Evolutionary conservation across 2,329 filamentous ascomycete genomes (phyloP).

Genomic region (Hypoxylon sp.): DNA sequence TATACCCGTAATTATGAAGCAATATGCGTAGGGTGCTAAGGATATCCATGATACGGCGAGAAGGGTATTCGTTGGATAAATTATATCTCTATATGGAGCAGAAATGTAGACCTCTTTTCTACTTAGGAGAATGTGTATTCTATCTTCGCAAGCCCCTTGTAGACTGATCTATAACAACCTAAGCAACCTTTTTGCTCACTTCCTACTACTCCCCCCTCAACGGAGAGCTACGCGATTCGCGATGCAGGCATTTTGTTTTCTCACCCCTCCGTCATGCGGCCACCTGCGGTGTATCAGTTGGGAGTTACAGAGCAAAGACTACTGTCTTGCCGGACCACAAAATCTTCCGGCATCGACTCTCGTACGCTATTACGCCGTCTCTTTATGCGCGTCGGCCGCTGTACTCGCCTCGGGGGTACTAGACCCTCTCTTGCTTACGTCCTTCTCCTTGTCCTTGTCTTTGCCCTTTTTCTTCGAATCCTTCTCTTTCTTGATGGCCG

Average conservation of each 20-base stretch:
- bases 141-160: neutral
- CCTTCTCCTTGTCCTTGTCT: constrained; percentile 62
- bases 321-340: neutral
- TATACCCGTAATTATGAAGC: too few relatives aligned
- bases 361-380: constrained; percentile 34
- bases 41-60: neutral
- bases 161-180: neutral
- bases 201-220: neutral
- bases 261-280: neutral
- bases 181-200: neutral
- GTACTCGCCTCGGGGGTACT: constrained; percentile 39
- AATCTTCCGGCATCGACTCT: neutral
- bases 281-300: neutral
- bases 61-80: too few relatives aligned
- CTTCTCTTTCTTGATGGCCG: constrained; percentile 93
- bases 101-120: neutral
- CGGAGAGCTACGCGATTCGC: neutral
- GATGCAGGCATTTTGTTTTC: neutral
- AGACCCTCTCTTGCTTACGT: constrained; percentile 47
- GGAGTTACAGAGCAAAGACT: neutral
- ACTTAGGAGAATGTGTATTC: constrained; percentile 1
- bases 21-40: too few relatives aligned
- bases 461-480: constrained; percentile 77
- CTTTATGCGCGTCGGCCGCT: constrained; percentile 35
- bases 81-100: constrained; percentile 3